phyloP scores from a whole-genome alignment of 345 rosid genomes.

The Dovyalis caffra region DNA sequence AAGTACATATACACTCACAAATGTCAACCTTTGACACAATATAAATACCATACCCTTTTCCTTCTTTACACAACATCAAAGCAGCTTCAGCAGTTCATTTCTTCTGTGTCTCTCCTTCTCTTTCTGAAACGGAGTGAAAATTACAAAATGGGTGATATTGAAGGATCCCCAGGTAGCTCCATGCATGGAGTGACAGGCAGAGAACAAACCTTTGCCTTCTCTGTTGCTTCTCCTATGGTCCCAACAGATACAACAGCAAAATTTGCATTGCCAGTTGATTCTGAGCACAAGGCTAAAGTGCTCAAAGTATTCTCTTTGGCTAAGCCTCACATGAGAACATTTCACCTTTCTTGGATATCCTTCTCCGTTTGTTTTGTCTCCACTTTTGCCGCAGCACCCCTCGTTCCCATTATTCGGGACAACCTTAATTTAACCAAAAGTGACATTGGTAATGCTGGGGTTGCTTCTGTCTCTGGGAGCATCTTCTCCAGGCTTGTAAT shows the following conservation, averaged over 20 bases:
- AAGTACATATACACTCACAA: background rate
- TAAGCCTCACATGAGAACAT: constrained; percentile 87
- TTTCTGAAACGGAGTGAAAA: too few relatives aligned
- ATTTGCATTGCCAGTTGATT: constrained; percentile 68
- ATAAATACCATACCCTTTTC: constrained; percentile 31
- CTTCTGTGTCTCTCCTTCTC: background rate
- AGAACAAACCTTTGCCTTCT: constrained; percentile 64
- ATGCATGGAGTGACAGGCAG: constrained; percentile 77
- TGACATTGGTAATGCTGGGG: constrained; percentile 82
- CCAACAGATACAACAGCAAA: constrained; percentile 66
- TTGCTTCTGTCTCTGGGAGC: constrained; percentile 88
- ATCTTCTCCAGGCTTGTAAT: constrained; percentile 88
- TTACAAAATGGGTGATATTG: constrained; percentile 42
- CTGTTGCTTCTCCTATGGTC: constrained; percentile 53
- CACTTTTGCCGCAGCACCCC: constrained; percentile 91
- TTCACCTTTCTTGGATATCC: constrained; percentile 91
- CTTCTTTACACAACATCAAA: constrained; percentile 18
- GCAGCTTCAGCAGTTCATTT: background rate
- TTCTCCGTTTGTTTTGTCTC: constrained; percentile 87
- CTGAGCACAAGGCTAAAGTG: constrained; percentile 83
- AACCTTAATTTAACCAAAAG: constrained; percentile 65
- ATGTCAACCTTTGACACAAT: constrained; percentile 51
- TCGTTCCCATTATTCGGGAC: constrained; percentile 80
- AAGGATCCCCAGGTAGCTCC: constrained; percentile 75
- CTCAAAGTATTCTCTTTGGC: constrained; percentile 68